Evolutionary conservation across 352 stramenopile species (phyloP).

Genomic region (Globisporangium canariense): DNA sequence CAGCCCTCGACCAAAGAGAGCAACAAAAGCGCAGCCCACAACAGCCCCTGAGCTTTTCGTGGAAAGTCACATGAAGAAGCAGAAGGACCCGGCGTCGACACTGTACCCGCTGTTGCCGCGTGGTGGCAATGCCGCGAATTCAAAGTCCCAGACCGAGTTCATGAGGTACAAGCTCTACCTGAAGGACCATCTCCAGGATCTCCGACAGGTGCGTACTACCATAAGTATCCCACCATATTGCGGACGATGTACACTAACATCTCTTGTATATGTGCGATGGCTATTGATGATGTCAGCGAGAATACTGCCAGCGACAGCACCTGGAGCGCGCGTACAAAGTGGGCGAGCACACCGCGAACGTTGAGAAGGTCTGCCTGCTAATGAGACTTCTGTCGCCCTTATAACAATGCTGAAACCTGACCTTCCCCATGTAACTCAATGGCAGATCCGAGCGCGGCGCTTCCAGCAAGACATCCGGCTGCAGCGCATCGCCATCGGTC

Average conservation of each 20-base stretch:
- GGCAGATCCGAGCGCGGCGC: constrained; percentile 51
- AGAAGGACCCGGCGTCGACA: constrained; percentile 7
- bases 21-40: constrained; percentile 19
- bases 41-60: constrained; percentile 14
- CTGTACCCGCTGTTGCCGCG: constrained; percentile 47
- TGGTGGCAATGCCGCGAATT: constrained; percentile 15
- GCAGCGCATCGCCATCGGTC: constrained; percentile 55
- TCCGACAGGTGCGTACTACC: constrained; percentile 32
- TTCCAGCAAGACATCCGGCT: constrained; percentile 70
- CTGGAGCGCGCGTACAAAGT: constrained; percentile 61
- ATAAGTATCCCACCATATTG: background rate
- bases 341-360: constrained; percentile 55
- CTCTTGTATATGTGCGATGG: background rate
- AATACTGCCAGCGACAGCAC: constrained; percentile 55
- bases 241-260: background rate
- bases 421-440: no score
- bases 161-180: constrained; percentile 68
- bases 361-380: constrained; percentile 38
- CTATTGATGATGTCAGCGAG: constrained; percentile 26
- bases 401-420: background rate
- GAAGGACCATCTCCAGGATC: constrained; percentile 63
- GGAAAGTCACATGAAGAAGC: constrained; percentile 1
- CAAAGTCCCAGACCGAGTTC: constrained; percentile 44
- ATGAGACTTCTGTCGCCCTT: background rate
- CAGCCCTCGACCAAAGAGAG: constrained; percentile 31